Evolutionary conservation across 257 asterid species (phyloP), one percentile per base, ranked within the genome.

Genomic region (Jaltomata sinuosa): DNA sequence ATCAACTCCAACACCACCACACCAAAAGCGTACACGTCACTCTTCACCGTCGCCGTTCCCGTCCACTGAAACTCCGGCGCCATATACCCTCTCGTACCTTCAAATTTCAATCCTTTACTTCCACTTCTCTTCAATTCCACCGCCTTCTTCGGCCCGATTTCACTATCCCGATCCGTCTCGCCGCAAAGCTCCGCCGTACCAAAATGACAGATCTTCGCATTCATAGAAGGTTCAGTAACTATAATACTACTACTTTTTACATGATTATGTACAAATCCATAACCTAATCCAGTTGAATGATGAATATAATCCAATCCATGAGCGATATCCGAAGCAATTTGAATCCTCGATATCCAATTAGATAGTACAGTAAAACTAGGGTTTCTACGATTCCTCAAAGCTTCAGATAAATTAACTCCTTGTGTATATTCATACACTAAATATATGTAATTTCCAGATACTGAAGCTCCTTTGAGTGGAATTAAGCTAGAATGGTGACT

Each of bases 111-210:
- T 1, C 65, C 55, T 86, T 90, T 91, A 74, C 95, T 91, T 22
- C 84, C 67, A 19, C 87, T 84, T 86, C 91, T 85, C 85, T 79
- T 88, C 1, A 83, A 36, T 21, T 87, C 92, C 40, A 61, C 42
- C 8, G 4, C 21, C 6, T 54, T 74, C 14, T 83, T 8, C 34
- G 69, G 5, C 47, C 3, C 67, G 2, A 49, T 10, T 29, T 82
- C 85, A 74, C 22, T 29, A 19, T 83, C 84, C 15, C 29, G 4
- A n/a, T 84, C 87, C 42, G 90, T 85, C 92, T 96, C 99, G 27
- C 98, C 99, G 79, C 99, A 94, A n/a, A 96, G 98, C 91, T 93
- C 97, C 3, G 99, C 90, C 34, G 98, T 92, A 1, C 99, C 99
- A 31, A 93, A 96, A 84, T 96, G 98, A 72, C 99, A 96, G 22